Conservation (phyloP, 495 filamentous ascomycete species). For the Bacidia gigantensis region DNA sequence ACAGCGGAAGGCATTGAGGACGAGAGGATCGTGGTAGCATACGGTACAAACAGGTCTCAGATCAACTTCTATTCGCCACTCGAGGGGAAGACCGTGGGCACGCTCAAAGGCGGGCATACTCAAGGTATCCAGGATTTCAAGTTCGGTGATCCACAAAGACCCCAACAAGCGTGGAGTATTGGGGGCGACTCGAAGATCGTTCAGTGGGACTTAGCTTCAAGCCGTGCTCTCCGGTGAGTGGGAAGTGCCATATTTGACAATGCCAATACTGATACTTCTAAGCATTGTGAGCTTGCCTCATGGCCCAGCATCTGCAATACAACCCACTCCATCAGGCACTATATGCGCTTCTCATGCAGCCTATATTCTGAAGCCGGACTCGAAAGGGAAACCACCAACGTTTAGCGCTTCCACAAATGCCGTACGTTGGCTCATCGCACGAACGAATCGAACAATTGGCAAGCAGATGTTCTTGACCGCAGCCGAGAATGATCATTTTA, state of each 20-base stretch:
- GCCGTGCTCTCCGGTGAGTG: constrained; percentile 33
- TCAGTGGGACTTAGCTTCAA: constrained; percentile 43
- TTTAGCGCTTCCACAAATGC: constrained; percentile 42
- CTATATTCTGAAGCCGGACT: constrained; percentile 36
- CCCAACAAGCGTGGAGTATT: constrained; percentile 42
- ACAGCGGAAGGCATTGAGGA: constrained; percentile 24
- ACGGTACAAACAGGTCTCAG: constrained; percentile 40
- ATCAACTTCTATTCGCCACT: constrained; percentile 40
- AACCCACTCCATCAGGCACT: constrained; percentile 26
- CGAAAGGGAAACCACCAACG: constrained; percentile 26
- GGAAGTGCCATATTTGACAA: constrained; percentile 10
- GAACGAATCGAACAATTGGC: constrained; percentile 23
- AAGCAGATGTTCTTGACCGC: constrained; percentile 30
- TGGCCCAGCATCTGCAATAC: constrained; percentile 30
- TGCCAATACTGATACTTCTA: no score
- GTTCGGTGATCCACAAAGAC: constrained; percentile 33
- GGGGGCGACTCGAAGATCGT: constrained; percentile 46
- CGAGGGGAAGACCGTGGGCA: constrained; percentile 37
- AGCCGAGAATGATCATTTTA: constrained; percentile 41
- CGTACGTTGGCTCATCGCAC: constrained; percentile 36
- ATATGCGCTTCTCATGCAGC: constrained; percentile 44
- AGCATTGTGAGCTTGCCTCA: constrained; percentile 38
- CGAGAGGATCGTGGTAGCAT: constrained; percentile 36
- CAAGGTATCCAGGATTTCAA: constrained; percentile 43
- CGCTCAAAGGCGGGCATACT: constrained; percentile 37